Evolutionary conservation across 2,329 filamentous ascomycete species (phyloP), one percentile per base, ranked within the genome.

Genomic region (Epichloe typhina): DNA sequence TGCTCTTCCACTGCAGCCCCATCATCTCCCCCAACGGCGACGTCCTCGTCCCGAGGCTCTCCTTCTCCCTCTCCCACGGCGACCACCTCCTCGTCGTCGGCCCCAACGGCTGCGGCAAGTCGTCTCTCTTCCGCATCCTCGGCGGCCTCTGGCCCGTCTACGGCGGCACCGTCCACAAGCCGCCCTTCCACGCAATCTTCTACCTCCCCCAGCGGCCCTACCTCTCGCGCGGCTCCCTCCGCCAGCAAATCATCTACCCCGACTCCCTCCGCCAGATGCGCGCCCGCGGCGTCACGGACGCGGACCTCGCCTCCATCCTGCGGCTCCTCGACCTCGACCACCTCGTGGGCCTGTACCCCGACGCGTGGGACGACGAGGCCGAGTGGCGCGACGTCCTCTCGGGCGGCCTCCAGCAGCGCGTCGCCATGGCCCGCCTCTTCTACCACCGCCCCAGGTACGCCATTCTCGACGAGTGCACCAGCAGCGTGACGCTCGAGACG

Each of bases 131-230:
- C 78, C 83, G 93, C 38, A 98, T 98, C 58, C 79, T 98, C 1
- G 93, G 93, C 54, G 93, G 93, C 0, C 75, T 98, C 3, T 98
- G 93, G 93, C 93, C 93, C 15, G 93, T 97, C 12, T 98, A 98
- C 66, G 91, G 93, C 56, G 93, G 93, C 48, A 88, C 80, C 1
- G 93, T 98, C 19, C 78, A 88, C 61, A 97, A 97, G 66, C 93
- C 93, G 1, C 83, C 86, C 2, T 93, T 91, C 61, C 82, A 87
- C 57, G 86, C 93, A 64, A 97, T 98, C 63, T 98, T 97, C 70
- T 98, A 98, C 70, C 94, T 98, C 56, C 93, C 0, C 0, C 93
- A 98, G 63, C 82, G 93, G 2, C 93, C 93, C 0, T 98, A 98
- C 63, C 77, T 98, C 2, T 93, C 87, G 13, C 82, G 88, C 49